phyloP scores from a whole-genome alignment of 2,329 filamentous ascomycete genomes.

The Magnaporthiopsis poae region DNA sequence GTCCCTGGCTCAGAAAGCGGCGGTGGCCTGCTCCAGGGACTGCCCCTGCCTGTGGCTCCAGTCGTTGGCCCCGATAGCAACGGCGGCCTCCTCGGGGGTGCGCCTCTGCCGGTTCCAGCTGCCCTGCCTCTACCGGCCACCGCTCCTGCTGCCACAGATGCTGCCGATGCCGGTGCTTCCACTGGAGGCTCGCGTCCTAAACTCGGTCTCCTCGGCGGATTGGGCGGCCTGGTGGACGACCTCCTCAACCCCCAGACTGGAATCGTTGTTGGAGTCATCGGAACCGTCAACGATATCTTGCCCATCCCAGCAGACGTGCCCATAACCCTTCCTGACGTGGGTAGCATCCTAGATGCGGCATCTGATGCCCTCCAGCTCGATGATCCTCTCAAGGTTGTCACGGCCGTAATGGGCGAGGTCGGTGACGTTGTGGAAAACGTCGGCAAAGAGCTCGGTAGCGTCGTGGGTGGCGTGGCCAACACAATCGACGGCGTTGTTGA shows the following conservation, averaged over 20 bases:
- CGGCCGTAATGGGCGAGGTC: slow-evolving; percentile 4
- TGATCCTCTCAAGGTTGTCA: neutral
- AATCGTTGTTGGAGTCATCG: neutral
- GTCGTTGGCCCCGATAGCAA: neutral
- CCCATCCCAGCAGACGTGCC: neutral
- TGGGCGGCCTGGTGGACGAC: slow-evolving; percentile 4
- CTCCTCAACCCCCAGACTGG: slow-evolving; percentile 3
- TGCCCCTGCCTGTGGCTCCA: neutral
- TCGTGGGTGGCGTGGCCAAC: neutral
- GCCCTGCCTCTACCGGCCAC: neutral
- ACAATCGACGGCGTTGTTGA: neutral
- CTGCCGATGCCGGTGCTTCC: neutral
- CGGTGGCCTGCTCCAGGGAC: neutral
- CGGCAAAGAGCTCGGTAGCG: neutral
- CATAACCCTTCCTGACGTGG: slow-evolving; percentile 5
- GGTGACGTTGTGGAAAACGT: slow-evolving; percentile 1
- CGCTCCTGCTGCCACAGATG: neutral
- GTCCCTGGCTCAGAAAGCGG: neutral
- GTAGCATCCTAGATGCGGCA: slow-evolving; percentile 5
- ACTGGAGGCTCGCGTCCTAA: neutral
- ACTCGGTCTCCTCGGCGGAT: slow-evolving; percentile 6
- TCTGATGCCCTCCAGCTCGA: slow-evolving; percentile 1
- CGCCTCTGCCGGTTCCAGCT: neutral
- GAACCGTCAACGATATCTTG: neutral
- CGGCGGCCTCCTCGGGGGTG: neutral